These are phyloP conservation scores for Phytophthora pisi DNA, from an alignment of 352 stramenopile species.

Conservation along the genomic window DNA sequence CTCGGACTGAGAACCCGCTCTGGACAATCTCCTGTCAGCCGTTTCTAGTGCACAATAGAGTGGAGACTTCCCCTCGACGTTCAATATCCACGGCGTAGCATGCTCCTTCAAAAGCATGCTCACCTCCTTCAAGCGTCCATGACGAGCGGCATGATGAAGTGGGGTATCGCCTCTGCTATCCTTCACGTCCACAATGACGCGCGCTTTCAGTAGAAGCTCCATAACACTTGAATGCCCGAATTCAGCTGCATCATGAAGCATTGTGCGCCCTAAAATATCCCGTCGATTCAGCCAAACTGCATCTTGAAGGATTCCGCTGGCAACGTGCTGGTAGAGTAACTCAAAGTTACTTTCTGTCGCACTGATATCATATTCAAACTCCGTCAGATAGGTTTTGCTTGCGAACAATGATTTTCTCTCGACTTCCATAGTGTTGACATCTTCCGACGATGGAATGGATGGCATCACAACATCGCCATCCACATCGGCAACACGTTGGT, in stretches of 20 bases:
- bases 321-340: constrained; percentile 54
- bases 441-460: background rate
- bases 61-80: constrained; percentile 59
- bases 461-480: constrained; percentile 1
- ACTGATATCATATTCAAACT: constrained; percentile 67
- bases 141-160: constrained; percentile 59
- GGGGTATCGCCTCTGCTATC: constrained; percentile 59
- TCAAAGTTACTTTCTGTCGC: constrained; percentile 67
- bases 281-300: constrained; percentile 52
- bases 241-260: constrained; percentile 71
- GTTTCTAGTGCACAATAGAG: constrained; percentile 58
- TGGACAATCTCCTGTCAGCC: constrained; percentile 24
- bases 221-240: constrained; percentile 57
- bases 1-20: background rate
- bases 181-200: constrained; percentile 46
- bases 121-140: constrained; percentile 54
- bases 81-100: constrained; percentile 44
- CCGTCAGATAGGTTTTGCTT: constrained; percentile 52
- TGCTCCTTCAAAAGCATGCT: constrained; percentile 55
- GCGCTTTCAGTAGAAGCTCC: constrained; percentile 52
- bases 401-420: constrained; percentile 14
- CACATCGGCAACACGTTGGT: background rate
- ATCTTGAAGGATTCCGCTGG: constrained; percentile 40
- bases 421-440: background rate
- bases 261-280: constrained; percentile 59